phyloP scores from a whole-genome alignment of 805 yeast species.

The Yarrowia yakushimensis region DNA sequence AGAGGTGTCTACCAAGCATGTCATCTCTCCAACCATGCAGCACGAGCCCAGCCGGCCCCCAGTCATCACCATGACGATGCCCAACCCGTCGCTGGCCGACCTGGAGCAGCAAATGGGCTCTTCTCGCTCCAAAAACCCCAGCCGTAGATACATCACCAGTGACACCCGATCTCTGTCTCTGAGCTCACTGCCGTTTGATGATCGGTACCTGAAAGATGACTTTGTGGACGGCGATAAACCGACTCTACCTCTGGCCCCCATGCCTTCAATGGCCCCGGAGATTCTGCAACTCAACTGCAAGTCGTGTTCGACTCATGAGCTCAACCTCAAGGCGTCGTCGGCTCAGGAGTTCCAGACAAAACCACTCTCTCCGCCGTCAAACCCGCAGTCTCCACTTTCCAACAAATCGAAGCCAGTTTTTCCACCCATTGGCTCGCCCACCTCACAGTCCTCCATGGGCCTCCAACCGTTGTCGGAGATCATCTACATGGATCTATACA shows the following conservation, averaged over 20 bases:
- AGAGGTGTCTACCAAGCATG: background rate
- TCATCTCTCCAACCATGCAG: background rate
- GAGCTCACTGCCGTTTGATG: constrained; percentile 1
- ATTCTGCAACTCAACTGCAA: background rate
- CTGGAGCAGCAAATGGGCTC: background rate
- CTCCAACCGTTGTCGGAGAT: background rate
- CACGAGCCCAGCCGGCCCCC: background rate
- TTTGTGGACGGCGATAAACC: background rate
- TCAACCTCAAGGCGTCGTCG: background rate
- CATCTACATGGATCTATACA: background rate
- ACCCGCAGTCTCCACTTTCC: background rate
- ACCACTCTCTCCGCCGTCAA: background rate
- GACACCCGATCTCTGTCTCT: background rate
- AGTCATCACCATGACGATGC: background rate
- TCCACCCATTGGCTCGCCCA: background rate
- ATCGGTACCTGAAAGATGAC: background rate
- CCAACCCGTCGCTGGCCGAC: constrained; percentile 11
- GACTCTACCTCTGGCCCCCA: background rate
- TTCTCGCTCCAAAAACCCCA: background rate
- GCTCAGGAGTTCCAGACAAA: background rate
- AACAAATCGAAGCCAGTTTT: background rate
- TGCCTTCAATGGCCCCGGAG: background rate
- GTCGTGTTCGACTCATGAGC: background rate
- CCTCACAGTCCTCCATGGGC: background rate
- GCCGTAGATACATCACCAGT: constrained; percentile 8